Base-by-base conservation (phyloP, 129 eudicot species). In the Sambucus nigra region DNA sequence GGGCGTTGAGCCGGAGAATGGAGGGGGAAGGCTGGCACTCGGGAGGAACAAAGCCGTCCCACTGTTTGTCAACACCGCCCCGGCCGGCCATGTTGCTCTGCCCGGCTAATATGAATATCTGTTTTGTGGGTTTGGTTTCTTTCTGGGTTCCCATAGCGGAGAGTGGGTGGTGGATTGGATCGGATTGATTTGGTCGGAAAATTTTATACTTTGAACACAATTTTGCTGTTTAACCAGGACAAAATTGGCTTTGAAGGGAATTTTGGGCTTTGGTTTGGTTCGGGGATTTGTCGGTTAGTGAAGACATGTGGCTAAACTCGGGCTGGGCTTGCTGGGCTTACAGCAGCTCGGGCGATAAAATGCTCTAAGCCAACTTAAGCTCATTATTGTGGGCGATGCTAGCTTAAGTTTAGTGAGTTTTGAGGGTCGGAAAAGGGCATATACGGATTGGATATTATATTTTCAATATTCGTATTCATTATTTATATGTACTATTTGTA, bases 31-130 rank as follows among this genome's bases (percentile, higher is more conserved):
- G 80, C 27, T 49, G 52, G 75, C 81, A 85, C 8, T 79, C 81
- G 12, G 65, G 68, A 2, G 98, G 98, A 20, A 91, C 73, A 49
- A 74, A 32, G 49, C 72, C 68, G 82, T 91, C 86, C 94, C 94
- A 91, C 18, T 59, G 74, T 13, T 49, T 71, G 54, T 60, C 25
- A 4, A 84, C 86, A 33, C 95, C 98, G 67, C 94, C 98, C 6
- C 98, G 88, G 50, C 98, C 98, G 47, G 94, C 70, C 99, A 92
- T 92, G 99, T 92, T 92, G 80, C 99, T 92, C 51, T 92, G 99
- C 28, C 99, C 96, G 55, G 96, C 82, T 7, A 87, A 60, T 18
- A 87, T 79, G 86, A 82, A 87, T 66, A 87, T 71, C 24, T 79
- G 74, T 17, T 78, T 78, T 26, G 63, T 22, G 22, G 78, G 60